Base-by-base conservation (phyloP, 306 rosid genomes). In the Gillenia trifoliata region DNA sequence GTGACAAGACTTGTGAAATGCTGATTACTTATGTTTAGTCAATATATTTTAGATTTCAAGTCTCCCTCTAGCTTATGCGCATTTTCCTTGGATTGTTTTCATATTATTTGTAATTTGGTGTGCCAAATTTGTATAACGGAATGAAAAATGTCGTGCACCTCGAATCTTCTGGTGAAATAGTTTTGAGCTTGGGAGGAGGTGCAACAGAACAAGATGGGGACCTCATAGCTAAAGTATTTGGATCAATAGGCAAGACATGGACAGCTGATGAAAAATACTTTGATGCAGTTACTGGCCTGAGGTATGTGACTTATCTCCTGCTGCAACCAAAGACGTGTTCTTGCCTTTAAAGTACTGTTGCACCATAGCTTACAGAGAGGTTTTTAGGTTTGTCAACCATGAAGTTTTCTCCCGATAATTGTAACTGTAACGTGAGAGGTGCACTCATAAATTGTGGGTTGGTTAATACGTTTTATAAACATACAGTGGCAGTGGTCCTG, bases 401-500 rank as follows among this genome's bases (percentile, higher is more conserved):
- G 6, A 23, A 20, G 13, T 30, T 29, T 28, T 30, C n/a, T 20
- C 68, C 26, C 6, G 9, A 31, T 25, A 64, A 19, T 20, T 19
- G 25, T 33, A 33, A 10, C 17, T 28, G 20, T 31, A 19, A 16
- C n/a, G 16, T 29, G 11, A 31, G 43, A 63, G 8, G 22, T 33
- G 7, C 11, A 64, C 23, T 64, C 45, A 19, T 64, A 64, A 28
- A 19, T 41, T 22, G 28, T 50, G 25, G 43, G 68, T 61, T 60
- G 62, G 16, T 62, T 64, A 7, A 64, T 26, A 20, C 66, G 20
- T 30, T 61, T 23, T 7, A 26, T 59, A 29, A 28, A 29, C 38
- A 15, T 29, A 28, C 99, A 95, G 99, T 81, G 99, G 96, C 64
- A 92, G 99, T 62, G 99, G 99, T 60, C 99, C 97, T 64, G 99